These are phyloP conservation scores for Camelina laxa DNA, from an alignment of 345 rosid species.

Conservation along the genomic window DNA sequence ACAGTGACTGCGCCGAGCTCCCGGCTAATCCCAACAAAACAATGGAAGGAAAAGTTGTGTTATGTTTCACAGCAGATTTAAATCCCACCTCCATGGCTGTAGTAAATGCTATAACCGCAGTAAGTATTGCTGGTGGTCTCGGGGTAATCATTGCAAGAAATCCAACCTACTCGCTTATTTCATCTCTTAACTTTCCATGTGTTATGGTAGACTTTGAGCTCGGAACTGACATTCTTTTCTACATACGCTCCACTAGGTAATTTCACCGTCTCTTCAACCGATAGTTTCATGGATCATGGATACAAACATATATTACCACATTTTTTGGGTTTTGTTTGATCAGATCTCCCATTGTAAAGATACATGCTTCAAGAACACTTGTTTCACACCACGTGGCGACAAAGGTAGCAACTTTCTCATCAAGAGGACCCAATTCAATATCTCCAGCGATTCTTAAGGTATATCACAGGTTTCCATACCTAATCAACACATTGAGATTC, in stretches of 20 bases:
- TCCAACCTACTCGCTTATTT: slow-evolving; percentile 48
- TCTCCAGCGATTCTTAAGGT: slow-evolving; percentile 34
- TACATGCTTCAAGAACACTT: slow-evolving; percentile 17
- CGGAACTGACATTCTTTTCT: slow-evolving; percentile 29
- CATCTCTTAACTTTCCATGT: background rate
- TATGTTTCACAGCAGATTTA: slow-evolving; percentile 53
- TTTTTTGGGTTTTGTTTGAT: background rate
- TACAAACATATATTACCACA: background rate
- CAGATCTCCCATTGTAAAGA: slow-evolving; percentile 25
- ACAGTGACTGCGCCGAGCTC: background rate
- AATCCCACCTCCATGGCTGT: background rate
- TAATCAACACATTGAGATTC: background rate
- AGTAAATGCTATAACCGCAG: slow-evolving; percentile 33
- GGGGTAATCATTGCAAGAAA: slow-evolving; percentile 63
- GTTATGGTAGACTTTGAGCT: slow-evolving; percentile 31
- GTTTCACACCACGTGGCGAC: slow-evolving; percentile 6
- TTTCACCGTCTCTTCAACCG: background rate
- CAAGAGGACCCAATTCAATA: slow-evolving; percentile 31
- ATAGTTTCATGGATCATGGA: background rate
- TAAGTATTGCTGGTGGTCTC: slow-evolving; percentile 54
- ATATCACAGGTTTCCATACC: background rate
- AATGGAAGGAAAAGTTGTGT: slow-evolving; percentile 55
- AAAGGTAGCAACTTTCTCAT: slow-evolving; percentile 32
- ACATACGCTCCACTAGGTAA: slow-evolving; percentile 24
- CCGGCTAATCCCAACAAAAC: slow-evolving; percentile 5